Conservation (phyloP, 1,284 basidiomycete genomes). For the Boletus mariae region DNA sequence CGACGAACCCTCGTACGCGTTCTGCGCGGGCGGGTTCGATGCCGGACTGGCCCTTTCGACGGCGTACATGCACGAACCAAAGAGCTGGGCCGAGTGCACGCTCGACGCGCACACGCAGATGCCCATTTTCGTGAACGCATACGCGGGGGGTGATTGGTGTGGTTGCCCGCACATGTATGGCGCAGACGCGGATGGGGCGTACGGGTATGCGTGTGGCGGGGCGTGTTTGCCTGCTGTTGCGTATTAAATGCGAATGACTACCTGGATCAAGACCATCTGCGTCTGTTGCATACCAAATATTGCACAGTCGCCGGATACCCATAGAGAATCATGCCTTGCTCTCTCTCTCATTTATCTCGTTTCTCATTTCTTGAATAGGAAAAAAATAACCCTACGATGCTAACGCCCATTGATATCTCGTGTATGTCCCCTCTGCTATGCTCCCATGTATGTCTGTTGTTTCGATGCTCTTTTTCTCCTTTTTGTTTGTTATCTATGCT, state of each 20-base stretch:
- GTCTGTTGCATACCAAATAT: background rate
- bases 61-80: slow-evolving; percentile 21
- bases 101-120: slow-evolving; percentile 17
- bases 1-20: slow-evolving; percentile 23
- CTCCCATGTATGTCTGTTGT: background rate
- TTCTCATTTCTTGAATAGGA: background rate
- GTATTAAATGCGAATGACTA: background rate
- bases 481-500: background rate
- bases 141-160: slow-evolving; percentile 25
- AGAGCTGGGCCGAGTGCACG: slow-evolving; percentile 28
- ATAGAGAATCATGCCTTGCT: background rate
- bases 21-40: slow-evolving; percentile 2
- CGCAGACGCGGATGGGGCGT: slow-evolving; percentile 6
- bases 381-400: background rate
- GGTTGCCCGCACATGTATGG: slow-evolving; percentile 6
- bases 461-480: background rate
- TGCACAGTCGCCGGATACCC: background rate
- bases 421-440: background rate
- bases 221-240: background rate
- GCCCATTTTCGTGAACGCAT: slow-evolving; percentile 33
- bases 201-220: slow-evolving; percentile 1
- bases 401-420: background rate
- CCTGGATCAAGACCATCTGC: background rate
- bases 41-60: background rate
- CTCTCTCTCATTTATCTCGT: background rate